Evolutionary conservation across 371 early-diverging fungal species (phyloP).

Genomic region (Mucor lusitanicus): DNA sequence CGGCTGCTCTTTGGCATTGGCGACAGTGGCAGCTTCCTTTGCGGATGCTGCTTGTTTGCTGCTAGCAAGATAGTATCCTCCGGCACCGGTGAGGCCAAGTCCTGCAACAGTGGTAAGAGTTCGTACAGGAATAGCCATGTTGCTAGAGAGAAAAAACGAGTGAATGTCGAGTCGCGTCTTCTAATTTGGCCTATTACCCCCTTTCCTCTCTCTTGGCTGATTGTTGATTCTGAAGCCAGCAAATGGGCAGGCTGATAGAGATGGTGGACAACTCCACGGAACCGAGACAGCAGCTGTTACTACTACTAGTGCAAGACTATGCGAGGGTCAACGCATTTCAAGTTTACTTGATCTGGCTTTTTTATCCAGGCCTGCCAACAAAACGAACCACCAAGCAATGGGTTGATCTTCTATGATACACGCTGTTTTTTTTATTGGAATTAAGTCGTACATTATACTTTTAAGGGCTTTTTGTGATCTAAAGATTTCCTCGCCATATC

Average conservation of each 20-base stretch:
- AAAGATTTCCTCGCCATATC: constrained; percentile 19
- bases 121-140: constrained; percentile 30
- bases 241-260: too few relatives aligned
- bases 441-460: constrained; percentile 5
- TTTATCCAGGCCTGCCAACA: too few relatives aligned
- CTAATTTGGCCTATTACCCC: background rate
- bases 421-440: background rate
- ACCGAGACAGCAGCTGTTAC: too few relatives aligned
- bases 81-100: constrained; percentile 28
- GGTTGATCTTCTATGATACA: background rate
- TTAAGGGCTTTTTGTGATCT: constrained; percentile 7
- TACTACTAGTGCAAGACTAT: background rate
- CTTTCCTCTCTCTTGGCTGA: background rate
- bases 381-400: background rate
- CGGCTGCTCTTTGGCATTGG: background rate
- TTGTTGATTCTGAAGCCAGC: background rate
- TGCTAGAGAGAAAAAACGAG: background rate
- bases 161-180: background rate
- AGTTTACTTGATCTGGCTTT: background rate
- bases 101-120: constrained; percentile 26
- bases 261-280: background rate
- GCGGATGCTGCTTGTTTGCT: constrained; percentile 1
- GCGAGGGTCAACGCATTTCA: too few relatives aligned
- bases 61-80: constrained; percentile 26
- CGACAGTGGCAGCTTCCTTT: background rate